These are phyloP conservation scores for Helianthus annuus DNA, from an alignment of 129 eudicot genomes.

Conservation along the genomic window DNA sequence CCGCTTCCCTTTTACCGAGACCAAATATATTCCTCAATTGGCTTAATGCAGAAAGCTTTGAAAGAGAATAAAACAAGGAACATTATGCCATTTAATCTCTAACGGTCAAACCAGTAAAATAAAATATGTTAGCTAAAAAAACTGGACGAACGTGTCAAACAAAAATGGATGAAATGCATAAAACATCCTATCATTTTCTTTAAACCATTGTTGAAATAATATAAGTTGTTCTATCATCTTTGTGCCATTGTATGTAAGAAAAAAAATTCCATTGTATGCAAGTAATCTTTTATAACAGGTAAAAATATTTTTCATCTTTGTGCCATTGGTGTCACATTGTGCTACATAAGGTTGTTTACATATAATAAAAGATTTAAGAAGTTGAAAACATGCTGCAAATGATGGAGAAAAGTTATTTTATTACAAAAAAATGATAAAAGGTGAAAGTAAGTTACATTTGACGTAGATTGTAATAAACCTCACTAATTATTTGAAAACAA, in stretches of 20 bases:
- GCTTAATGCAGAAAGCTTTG: slow-evolving; percentile 79
- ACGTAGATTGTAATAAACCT: neutral
- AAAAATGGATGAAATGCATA: neutral
- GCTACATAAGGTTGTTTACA: neutral
- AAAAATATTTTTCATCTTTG: neutral
- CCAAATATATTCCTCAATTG: slow-evolving; percentile 92
- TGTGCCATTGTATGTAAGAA: neutral
- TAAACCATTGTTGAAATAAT: neutral
- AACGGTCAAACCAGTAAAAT: neutral
- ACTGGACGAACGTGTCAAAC: neutral
- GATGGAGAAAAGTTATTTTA: neutral
- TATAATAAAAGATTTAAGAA: neutral
- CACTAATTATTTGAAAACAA: neutral
- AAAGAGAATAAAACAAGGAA: neutral
- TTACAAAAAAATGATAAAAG: neutral
- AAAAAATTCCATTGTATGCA: neutral
- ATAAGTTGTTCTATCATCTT: neutral
- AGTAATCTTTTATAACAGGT: neutral
- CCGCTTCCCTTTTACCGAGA: slow-evolving; percentile 87
- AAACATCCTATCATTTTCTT: neutral
- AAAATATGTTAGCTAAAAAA: neutral
- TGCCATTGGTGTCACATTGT: neutral
- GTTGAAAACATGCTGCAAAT: neutral
- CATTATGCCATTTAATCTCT: neutral
- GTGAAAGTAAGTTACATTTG: neutral